These are phyloP conservation scores for Penicillium dipodomyicola DNA, from an alignment of 495 filamentous ascomycete species.

Conservation along the genomic window DNA sequence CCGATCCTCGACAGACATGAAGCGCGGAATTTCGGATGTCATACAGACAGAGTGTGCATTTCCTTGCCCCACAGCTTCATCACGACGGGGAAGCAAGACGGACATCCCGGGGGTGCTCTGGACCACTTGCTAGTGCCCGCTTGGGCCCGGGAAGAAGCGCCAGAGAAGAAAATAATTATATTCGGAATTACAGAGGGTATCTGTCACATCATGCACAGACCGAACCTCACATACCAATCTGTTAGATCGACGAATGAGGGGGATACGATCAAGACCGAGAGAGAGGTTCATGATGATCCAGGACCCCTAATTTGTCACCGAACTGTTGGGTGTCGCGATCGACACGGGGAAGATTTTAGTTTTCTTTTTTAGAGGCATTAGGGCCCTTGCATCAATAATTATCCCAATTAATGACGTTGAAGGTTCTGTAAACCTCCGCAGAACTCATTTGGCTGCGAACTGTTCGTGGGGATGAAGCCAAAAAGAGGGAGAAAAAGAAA, in stretches of 20 bases:
- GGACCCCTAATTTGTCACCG: constrained; percentile 44
- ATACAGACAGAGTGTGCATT: constrained; percentile 31
- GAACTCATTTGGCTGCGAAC: constrained; percentile 19
- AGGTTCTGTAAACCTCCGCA: constrained; percentile 16
- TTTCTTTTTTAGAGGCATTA: constrained; percentile 12
- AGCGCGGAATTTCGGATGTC: constrained; percentile 34
- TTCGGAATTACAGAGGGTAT: constrained; percentile 22
- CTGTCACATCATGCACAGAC: constrained; percentile 43
- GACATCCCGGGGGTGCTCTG: constrained; percentile 19
- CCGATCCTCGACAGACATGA: constrained; percentile 26
- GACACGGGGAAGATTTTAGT: constrained; percentile 32
- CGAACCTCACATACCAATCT: constrained; percentile 11
- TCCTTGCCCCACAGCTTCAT: constrained; percentile 20
- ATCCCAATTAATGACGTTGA: constrained; percentile 17
- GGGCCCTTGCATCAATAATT: constrained; percentile 47
- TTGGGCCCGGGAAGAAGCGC: constrained; percentile 12
- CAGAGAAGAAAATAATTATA: constrained; percentile 12
- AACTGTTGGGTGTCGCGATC: constrained; percentile 34
- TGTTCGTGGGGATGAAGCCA: constrained; percentile 13
- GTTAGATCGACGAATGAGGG: constrained; percentile 37
- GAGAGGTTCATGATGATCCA: constrained; percentile 23
- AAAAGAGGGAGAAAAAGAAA: neutral
- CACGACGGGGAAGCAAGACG: constrained; percentile 27
- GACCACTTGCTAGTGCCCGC: constrained; percentile 11
- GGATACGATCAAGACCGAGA: constrained; percentile 24